A percentile compares a stretch with the other conserved stretches of the same genome.
Evolutionary conservation across 163 green algal species (phyloP).

Genomic region (Smithsoniella earleae): DNA sequence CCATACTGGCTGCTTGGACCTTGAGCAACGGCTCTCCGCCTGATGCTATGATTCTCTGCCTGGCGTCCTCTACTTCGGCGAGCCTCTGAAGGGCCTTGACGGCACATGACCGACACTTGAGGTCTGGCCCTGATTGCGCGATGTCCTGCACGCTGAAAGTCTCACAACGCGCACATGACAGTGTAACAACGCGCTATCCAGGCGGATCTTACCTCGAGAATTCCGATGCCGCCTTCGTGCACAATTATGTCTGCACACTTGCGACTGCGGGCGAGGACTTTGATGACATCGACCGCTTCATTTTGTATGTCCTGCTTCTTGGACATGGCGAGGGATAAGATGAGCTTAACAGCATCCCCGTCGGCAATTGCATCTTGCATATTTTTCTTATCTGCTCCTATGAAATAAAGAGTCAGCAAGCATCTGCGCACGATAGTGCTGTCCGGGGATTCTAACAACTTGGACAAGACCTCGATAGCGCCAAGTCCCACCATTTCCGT

Average conservation of each 20-base stretch:
- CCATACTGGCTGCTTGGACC: neutral
- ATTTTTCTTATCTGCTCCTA: slow-evolving; percentile 48
- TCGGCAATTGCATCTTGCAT: slow-evolving; percentile 41
- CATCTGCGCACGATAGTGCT: slow-evolving; percentile 39
- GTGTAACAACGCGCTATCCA: no score
- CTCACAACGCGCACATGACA: no score
- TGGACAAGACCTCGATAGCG: slow-evolving; percentile 36
- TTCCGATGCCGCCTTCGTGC: slow-evolving; percentile 33
- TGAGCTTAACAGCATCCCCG: slow-evolving; percentile 34
- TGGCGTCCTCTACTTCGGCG: slow-evolving; percentile 8
- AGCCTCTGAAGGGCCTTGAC: slow-evolving; percentile 29
- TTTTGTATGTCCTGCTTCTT: slow-evolving; percentile 41
- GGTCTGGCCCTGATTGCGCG: neutral
- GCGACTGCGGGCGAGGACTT: slow-evolving; percentile 42
- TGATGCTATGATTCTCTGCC: slow-evolving; percentile 17
- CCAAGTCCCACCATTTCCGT: slow-evolving; percentile 40
- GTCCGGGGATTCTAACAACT: slow-evolving; percentile 32
- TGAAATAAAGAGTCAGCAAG: slow-evolving; percentile 53
- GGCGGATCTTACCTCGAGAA: slow-evolving; percentile 31
- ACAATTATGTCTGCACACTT: slow-evolving; percentile 35
- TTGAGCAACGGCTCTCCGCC: slow-evolving; percentile 21
- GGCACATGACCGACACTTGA: neutral
- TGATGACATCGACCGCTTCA: slow-evolving; percentile 50
- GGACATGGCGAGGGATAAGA: slow-evolving; percentile 37
- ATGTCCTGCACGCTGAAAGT: slow-evolving; percentile 8